Percentiles rank a stretch among this genome's conserved stretches.
Conservation (phyloP, 176 grass and related monocot genomes). For the Melocanna baccifera region DNA sequence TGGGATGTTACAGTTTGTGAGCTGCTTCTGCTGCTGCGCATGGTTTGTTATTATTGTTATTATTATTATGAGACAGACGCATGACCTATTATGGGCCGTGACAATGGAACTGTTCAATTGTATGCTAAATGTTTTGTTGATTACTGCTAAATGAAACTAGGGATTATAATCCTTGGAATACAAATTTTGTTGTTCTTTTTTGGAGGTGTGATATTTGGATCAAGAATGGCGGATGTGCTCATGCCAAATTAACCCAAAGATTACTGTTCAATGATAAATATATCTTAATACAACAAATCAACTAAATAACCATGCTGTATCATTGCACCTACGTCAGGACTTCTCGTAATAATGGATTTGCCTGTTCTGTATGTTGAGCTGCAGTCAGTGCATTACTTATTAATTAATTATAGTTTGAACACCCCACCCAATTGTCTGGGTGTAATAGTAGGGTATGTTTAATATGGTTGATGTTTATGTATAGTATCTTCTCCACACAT, state of each 20-base stretch:
- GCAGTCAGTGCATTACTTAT: neutral
- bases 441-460: neutral
- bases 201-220: neutral
- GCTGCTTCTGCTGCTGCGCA: too few species aligned
- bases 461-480: neutral
- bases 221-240: neutral
- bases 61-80: too few species aligned
- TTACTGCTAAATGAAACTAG: neutral
- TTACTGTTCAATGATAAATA: neutral
- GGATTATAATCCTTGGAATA: neutral
- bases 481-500: neutral
- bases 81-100: too few species aligned
- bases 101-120: neutral
- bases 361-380: neutral
- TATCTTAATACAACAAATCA: neutral
- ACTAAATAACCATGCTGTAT: neutral
- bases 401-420: constrained; percentile 1
- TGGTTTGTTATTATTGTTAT: too few species aligned
- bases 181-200: neutral
- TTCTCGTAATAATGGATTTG: neutral
- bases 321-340: neutral
- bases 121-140: neutral
- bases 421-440: neutral
- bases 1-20: too few species aligned
- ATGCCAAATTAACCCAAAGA: neutral